These are phyloP conservation scores for Smittium mucronatum DNA, from an alignment of 371 early-diverging fungal genomes.

Conservation along the genomic window DNA sequence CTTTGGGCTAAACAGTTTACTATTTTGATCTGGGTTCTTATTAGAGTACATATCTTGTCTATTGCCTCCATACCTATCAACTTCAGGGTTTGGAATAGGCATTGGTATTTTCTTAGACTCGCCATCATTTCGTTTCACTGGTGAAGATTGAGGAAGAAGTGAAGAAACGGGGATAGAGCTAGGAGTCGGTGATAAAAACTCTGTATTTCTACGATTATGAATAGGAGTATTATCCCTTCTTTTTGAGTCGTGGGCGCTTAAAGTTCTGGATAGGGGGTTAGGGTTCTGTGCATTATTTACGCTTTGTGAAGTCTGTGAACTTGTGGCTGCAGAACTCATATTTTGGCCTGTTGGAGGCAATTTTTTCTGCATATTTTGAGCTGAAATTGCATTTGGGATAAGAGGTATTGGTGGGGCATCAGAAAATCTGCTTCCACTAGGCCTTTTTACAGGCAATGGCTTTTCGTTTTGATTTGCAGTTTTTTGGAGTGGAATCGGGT, in stretches of 20 bases:
- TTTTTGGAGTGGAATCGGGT: conserved; percentile 7
- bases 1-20: conserved; percentile 2
- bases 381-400: neutral
- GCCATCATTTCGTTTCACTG: neutral
- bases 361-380: neutral
- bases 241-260: conserved; percentile 1
- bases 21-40: neutral
- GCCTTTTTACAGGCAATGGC: neutral
- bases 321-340: neutral
- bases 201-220: neutral
- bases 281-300: neutral
- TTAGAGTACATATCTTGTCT: neutral
- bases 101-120: neutral
- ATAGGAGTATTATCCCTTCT: neutral
- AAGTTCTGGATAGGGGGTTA: neutral
- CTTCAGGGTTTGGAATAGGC: neutral
- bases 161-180: neutral
- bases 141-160: neutral
- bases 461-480: neutral
- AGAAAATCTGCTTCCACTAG: neutral
- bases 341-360: neutral
- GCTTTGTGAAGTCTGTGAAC: too few relatives aligned
- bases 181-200: conserved; percentile 4
- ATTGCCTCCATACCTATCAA: neutral
- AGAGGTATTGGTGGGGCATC: neutral